Evolutionary conservation across 2,329 filamentous ascomycete species (phyloP).

Genomic region (Monosporascus sp.): DNA sequence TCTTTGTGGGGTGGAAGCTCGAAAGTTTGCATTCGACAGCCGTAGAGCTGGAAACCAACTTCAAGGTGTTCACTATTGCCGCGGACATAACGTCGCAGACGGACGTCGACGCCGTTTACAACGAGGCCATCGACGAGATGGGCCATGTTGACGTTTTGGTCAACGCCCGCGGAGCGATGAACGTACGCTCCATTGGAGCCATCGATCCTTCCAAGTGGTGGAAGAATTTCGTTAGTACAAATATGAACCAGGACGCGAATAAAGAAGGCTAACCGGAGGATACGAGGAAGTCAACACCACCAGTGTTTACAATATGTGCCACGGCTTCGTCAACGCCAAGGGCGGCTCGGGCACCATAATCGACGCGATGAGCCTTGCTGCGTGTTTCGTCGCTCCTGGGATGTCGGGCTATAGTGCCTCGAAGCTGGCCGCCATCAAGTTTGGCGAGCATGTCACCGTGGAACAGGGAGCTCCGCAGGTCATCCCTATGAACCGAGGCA

Average conservation of each 20-base stretch:
- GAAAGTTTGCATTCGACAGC: not conserved
- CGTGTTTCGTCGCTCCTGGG: constrained; percentile 12
- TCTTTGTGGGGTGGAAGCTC: not conserved
- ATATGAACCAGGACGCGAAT: not conserved
- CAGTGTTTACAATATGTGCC: not conserved
- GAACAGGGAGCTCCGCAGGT: constrained; percentile 19
- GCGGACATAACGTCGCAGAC: not conserved
- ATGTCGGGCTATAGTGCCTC: constrained; percentile 16
- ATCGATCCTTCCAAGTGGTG: constrained; percentile 13
- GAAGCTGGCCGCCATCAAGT: constrained; percentile 18
- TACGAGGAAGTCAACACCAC: not conserved
- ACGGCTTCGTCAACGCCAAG: not conserved
- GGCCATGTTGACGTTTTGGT: constrained; percentile 19
- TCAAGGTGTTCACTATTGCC: not conserved
- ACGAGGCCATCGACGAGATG: constrained; percentile 11
- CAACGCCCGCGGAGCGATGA: constrained; percentile 15
- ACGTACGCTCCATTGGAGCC: constrained; percentile 8
- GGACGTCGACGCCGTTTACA: constrained; percentile 1
- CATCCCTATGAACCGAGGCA: constrained; percentile 16
- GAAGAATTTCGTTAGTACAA: constrained; percentile 5
- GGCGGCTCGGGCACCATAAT: constrained; percentile 18
- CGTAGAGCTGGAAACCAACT: not conserved
- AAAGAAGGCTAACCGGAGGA: no score
- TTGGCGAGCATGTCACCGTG: constrained; percentile 18
- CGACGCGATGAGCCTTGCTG: constrained; percentile 17